These are phyloP conservation scores for Coemansia sp. DNA, from an alignment of 192 early-diverging fungal species.

Conservation along the genomic window DNA sequence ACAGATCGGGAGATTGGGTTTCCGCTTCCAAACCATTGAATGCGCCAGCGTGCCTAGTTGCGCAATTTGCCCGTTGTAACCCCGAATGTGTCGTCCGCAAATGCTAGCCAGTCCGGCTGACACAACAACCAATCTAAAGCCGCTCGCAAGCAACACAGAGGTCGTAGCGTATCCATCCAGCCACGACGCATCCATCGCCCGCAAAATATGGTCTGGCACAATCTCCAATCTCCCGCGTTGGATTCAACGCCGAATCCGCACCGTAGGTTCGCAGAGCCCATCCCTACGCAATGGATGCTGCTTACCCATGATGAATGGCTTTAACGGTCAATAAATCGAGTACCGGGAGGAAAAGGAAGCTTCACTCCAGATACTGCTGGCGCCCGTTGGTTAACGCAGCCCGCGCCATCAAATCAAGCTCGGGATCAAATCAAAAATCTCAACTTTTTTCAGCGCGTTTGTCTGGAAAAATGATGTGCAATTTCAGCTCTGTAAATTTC, in stretches of 20 bases:
- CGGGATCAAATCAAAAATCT: neutral
- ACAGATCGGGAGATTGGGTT: too few relatives aligned
- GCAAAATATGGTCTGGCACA: neutral
- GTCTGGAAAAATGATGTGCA: too few relatives aligned
- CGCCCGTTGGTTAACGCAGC: neutral
- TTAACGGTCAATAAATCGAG: constrained; percentile 8
- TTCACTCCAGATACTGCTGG: neutral
- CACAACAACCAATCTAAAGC: too few relatives aligned
- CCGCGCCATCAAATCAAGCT: neutral
- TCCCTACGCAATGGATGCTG: neutral
- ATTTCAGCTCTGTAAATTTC: neutral
- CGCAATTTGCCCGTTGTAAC: too few relatives aligned
- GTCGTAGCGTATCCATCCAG: neutral
- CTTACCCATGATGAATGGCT: constrained; percentile 6
- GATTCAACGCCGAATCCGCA: constrained; percentile 1
- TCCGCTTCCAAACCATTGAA: too few relatives aligned
- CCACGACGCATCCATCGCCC: constrained; percentile 11
- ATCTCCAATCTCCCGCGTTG: neutral
- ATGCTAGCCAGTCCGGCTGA: too few relatives aligned
- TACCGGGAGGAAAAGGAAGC: constrained; percentile 4
- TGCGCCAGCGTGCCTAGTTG: too few relatives aligned
- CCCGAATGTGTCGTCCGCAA: too few relatives aligned
- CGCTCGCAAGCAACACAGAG: too few relatives aligned
- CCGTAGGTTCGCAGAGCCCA: neutral
- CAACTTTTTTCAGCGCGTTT: neutral